Conservation (phyloP, 805 yeast species). For the Yarrowia osloensis region DNA sequence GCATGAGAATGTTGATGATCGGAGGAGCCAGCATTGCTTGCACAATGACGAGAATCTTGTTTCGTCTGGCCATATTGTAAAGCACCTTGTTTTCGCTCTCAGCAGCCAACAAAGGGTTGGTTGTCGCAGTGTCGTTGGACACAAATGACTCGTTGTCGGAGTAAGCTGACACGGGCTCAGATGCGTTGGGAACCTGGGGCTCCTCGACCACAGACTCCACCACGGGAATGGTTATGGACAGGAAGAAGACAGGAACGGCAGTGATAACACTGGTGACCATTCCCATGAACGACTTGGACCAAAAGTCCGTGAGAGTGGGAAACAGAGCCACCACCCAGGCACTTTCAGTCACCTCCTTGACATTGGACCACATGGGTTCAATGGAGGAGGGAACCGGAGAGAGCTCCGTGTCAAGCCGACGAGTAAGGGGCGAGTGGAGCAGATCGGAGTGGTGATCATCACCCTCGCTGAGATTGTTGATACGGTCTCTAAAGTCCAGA, state of each 20-base stretch:
- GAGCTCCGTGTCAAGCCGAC: constrained; percentile 2
- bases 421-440: background rate
- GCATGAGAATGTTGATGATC: constrained; percentile 37
- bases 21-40: constrained; percentile 44
- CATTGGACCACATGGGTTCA: constrained; percentile 18
- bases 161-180: constrained; percentile 8
- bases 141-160: background rate
- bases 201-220: constrained; percentile 33
- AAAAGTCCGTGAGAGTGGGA: constrained; percentile 35
- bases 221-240: constrained; percentile 45
- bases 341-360: constrained; percentile 6
- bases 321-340: constrained; percentile 31
- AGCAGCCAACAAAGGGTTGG: constrained; percentile 11
- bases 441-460: background rate
- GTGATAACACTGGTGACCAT: constrained; percentile 32
- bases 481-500: constrained; percentile 42
- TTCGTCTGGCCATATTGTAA: constrained; percentile 16
- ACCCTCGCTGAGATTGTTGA: constrained; percentile 29
- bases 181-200: background rate
- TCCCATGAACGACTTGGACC: constrained; percentile 33
- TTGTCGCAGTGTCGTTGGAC: background rate
- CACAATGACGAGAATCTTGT: constrained; percentile 36
- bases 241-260: constrained; percentile 40
- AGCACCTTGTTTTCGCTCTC: constrained; percentile 22
- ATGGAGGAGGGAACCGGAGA: background rate